phyloP scores from a whole-genome alignment of 2,329 filamentous ascomycete species.

The Ophiosphaerella herpotricha region DNA sequence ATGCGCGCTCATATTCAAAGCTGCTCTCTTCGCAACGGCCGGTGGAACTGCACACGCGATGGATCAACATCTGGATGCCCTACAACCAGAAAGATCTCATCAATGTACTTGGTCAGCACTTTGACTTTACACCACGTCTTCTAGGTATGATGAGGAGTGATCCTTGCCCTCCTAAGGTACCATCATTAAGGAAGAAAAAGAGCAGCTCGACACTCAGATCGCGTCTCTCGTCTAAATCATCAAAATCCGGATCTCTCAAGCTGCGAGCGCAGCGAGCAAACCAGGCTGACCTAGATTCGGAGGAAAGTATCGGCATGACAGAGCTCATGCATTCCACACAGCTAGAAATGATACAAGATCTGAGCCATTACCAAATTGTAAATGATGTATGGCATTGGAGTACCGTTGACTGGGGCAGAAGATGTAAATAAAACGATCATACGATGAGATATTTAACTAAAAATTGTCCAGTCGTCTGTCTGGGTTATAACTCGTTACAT shows the following conservation, averaged over 20 bases:
- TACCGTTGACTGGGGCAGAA: conserved; percentile 69
- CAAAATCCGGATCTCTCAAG: conserved; percentile 21
- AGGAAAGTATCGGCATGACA: conserved; percentile 43
- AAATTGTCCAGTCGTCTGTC: conserved; percentile 61
- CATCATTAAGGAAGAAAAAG: conserved; percentile 26
- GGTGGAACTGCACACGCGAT: conserved; percentile 62
- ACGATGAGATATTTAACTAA: conserved; percentile 7
- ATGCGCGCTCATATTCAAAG: conserved; percentile 48
- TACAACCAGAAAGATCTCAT: conserved; percentile 63
- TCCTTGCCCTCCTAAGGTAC: conserved; percentile 47
- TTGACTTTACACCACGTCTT: conserved; percentile 71
- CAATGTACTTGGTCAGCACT: conserved; percentile 61
- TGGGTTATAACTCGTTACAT: conserved; percentile 72
- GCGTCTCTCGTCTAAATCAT: conserved; percentile 30
- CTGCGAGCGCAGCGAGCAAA: conserved; percentile 15
- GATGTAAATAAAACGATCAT: conserved; percentile 54
- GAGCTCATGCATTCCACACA: conserved; percentile 43
- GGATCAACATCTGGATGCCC: conserved; percentile 78
- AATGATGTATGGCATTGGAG: conserved; percentile 77
- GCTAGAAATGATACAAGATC: conserved; percentile 39
- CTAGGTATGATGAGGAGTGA: conserved; percentile 66
- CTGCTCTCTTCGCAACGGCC: conserved; percentile 49
- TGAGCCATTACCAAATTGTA: conserved; percentile 64
- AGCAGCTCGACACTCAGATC: conserved; percentile 40
- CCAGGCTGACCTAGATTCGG: conserved; percentile 28